Conservation (phyloP, 768 basidiomycete species). For the Russula griseocarnosa region DNA sequence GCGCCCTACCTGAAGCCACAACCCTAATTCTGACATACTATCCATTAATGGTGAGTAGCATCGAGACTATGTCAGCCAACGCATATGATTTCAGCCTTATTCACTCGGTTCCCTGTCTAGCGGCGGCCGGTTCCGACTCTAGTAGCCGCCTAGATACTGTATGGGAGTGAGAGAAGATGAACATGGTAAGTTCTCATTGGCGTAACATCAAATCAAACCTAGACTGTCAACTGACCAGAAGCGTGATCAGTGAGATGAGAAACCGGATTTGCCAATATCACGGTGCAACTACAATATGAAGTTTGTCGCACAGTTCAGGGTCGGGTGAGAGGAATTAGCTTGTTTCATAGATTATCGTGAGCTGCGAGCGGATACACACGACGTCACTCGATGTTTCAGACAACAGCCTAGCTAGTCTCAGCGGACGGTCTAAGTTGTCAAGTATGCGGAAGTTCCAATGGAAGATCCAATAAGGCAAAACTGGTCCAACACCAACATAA, state of each 20-base stretch:
- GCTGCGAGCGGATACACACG: no score
- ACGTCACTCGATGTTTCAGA: not conserved
- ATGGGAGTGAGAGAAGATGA: not conserved
- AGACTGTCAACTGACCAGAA: not conserved
- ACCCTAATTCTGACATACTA: not conserved
- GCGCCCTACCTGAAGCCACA: not conserved
- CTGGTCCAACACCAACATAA: not conserved
- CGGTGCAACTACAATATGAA: not conserved
- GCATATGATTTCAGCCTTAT: not conserved
- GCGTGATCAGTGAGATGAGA: not conserved
- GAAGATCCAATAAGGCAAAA: not conserved
- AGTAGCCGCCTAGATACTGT: not conserved
- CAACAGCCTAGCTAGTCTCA: not conserved
- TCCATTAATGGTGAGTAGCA: not conserved
- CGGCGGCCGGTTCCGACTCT: no score
- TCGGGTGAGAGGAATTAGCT: no score
- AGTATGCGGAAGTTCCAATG: not conserved
- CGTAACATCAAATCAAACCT: not conserved
- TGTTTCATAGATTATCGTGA: no score
- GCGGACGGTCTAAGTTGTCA: not conserved
- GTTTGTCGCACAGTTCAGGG: no score
- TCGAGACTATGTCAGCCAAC: not conserved
- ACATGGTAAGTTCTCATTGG: not conserved
- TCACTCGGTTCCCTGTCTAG: no score
- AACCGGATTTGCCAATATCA: not conserved